A percentile compares a stretch with the other conserved stretches of the same genome.
These are phyloP conservation scores for Phytophthora niederhauseri DNA, from an alignment of 352 stramenopile genomes.

Conservation along the genomic window DNA sequence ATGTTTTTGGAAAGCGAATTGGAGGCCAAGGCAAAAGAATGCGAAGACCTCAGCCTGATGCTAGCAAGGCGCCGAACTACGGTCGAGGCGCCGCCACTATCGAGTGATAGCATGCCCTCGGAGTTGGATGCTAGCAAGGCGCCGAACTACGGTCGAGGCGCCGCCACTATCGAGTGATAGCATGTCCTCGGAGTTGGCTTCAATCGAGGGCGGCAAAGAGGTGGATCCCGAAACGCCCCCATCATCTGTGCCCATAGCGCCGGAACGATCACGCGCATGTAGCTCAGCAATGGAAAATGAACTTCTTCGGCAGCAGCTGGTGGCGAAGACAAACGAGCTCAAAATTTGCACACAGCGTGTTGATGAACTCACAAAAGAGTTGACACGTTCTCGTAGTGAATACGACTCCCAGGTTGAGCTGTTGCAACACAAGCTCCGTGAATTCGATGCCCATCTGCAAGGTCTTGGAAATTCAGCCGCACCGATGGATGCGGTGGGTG, in stretches of 20 bases:
- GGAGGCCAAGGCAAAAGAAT: slow-evolving; percentile 53
- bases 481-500: slow-evolving; percentile 54
- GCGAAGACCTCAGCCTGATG: slow-evolving; percentile 50
- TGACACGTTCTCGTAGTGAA: slow-evolving; percentile 56
- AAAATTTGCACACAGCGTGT: slow-evolving; percentile 50
- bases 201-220: slow-evolving; percentile 24
- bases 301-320: slow-evolving; percentile 60
- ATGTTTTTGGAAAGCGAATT: slow-evolving; percentile 59
- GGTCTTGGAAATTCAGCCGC: slow-evolving; percentile 47
- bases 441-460: slow-evolving; percentile 56
- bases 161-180: slow-evolving; percentile 18
- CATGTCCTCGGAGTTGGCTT: slow-evolving; percentile 9
- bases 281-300: slow-evolving; percentile 51
- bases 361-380: slow-evolving; percentile 48
- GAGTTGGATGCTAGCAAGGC: slow-evolving; percentile 39
- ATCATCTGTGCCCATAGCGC: background rate
- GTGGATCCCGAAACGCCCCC: slow-evolving; percentile 1
- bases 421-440: slow-evolving; percentile 52
- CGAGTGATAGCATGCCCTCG: slow-evolving; percentile 15
- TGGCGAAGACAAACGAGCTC: slow-evolving; percentile 53
- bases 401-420: slow-evolving; percentile 57
- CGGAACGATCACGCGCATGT: slow-evolving; percentile 22
- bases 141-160: slow-evolving; percentile 10
- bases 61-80: slow-evolving; percentile 27
- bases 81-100: slow-evolving; percentile 16